Conservation (phyloP, 2,329 filamentous ascomycete species). For the Colletotrichum cordylinicola region DNA sequence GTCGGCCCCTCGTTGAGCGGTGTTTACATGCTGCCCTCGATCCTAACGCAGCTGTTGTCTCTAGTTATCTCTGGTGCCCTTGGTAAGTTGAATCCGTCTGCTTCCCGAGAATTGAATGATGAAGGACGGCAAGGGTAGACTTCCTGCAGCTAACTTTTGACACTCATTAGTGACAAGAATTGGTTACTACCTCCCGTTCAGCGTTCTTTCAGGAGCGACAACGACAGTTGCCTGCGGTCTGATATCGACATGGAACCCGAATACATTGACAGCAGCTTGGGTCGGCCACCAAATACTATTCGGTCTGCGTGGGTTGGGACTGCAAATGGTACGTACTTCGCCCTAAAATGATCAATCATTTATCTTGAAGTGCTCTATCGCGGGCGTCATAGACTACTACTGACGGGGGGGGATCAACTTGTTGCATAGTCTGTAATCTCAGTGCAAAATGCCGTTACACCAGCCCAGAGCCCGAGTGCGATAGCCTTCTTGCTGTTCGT, state of each 20-base stretch:
- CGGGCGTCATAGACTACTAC: background rate
- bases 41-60: background rate
- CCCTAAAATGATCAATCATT: too few species aligned
- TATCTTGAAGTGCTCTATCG: accelerated
- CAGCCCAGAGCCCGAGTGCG: background rate
- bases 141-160: too few species aligned
- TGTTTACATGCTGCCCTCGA: background rate
- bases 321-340: background rate
- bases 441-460: background rate
- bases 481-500: background rate
- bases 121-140: background rate
- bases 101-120: background rate
- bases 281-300: background rate
- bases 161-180: background rate
- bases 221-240: background rate
- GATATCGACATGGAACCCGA: background rate
- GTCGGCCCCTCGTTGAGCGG: background rate
- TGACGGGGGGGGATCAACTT: background rate
- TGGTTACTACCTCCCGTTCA: background rate
- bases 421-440: background rate
- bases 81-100: background rate
- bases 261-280: background rate
- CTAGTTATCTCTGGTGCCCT: background rate
- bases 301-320: background rate
- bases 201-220: background rate